Evolutionary conservation across 768 basidiomycete species (phyloP).

Genomic region (Tricholoma hemisulphureum): DNA sequence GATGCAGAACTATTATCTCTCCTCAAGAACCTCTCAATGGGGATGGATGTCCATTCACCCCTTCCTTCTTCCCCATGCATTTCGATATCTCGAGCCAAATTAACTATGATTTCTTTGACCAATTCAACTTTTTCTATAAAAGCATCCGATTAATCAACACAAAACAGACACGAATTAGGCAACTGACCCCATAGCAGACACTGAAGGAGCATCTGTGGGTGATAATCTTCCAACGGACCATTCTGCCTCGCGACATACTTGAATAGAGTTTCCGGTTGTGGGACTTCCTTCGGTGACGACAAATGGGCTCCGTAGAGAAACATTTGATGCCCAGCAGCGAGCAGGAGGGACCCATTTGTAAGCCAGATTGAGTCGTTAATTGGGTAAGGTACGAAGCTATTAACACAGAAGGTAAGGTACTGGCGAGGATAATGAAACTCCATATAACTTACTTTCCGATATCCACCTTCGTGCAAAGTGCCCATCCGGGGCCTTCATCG

Average conservation of each 20-base stretch:
- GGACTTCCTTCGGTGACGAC: constrained; percentile 13
- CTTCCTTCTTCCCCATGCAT: constrained; percentile 20
- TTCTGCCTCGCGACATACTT: constrained; percentile 81
- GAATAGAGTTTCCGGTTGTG: constrained; percentile 55
- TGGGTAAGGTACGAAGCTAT: constrained; percentile 72
- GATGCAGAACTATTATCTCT: constrained; percentile 26
- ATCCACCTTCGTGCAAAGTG: constrained; percentile 66
- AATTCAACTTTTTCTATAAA: constrained; percentile 74
- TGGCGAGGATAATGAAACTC: neutral
- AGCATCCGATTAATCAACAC: neutral
- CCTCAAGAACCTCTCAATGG: constrained; percentile 56
- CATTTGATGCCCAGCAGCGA: constrained; percentile 83
- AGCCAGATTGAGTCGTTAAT: constrained; percentile 94
- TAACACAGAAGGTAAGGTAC: constrained; percentile 5
- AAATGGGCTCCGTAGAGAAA: constrained; percentile 65
- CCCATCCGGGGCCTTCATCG: constrained; percentile 79
- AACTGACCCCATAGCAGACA: constrained; percentile 84
- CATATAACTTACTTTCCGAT: constrained; percentile 55
- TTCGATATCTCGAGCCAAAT: constrained; percentile 50
- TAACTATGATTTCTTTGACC: constrained; percentile 78
- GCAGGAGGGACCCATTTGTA: constrained; percentile 73
- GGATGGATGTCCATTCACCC: constrained; percentile 47
- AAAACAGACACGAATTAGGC: neutral
- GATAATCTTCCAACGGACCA: constrained; percentile 86
- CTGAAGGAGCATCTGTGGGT: constrained; percentile 90